These are phyloP conservation scores for Elaphomyces granulatus DNA, from an alignment of 495 filamentous ascomycete species.

Conservation along the genomic window DNA sequence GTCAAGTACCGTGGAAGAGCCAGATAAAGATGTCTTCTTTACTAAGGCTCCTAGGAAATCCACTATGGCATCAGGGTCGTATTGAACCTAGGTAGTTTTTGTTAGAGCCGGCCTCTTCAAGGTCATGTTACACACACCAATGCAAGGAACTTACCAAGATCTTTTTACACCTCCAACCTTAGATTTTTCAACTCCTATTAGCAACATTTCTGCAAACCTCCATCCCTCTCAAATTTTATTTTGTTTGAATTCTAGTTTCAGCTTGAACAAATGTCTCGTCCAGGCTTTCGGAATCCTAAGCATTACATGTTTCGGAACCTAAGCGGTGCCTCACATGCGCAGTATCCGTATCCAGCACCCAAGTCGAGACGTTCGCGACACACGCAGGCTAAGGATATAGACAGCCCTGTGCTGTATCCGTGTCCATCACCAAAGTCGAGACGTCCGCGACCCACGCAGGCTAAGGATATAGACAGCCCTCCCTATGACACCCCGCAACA, in stretches of 20 bases:
- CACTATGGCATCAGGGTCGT: background rate
- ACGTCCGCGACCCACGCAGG: background rate
- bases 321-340: background rate
- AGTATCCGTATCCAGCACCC: background rate
- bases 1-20: background rate
- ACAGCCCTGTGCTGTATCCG: background rate
- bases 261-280: background rate
- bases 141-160: background rate
- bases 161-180: background rate
- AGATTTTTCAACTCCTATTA: no score
- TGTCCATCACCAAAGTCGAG: background rate
- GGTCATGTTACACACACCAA: background rate
- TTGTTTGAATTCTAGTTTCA: background rate
- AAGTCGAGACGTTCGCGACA: background rate
- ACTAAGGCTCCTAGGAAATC: background rate
- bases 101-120: background rate
- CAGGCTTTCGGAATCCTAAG: background rate
- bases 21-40: background rate
- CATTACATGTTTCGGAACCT: background rate
- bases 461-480: background rate
- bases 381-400: background rate
- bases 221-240: background rate
- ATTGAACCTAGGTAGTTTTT: background rate
- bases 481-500: background rate
- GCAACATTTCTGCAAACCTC: background rate